These are phyloP conservation scores for Tolypocladium paradoxum DNA, from an alignment of 2,329 filamentous ascomycete species.

Conservation along the genomic window DNA sequence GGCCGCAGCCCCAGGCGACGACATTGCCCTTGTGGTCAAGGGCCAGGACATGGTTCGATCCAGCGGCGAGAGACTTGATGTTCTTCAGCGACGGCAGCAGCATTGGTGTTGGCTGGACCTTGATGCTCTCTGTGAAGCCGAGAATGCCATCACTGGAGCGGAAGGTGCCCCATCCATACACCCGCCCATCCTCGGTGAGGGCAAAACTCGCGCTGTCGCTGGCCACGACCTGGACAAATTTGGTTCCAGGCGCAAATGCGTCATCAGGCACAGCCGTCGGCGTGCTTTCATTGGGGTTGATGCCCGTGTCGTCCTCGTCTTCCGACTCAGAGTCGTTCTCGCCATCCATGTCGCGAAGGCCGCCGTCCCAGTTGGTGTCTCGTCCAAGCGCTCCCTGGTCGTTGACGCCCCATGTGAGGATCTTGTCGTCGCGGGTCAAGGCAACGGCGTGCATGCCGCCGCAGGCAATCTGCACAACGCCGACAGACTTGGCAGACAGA, in stretches of 20 bases:
- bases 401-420: slow-evolving; percentile 81
- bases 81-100: slow-evolving; percentile 55
- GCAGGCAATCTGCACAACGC: slow-evolving; percentile 65
- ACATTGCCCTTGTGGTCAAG: slow-evolving; percentile 55
- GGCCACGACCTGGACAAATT: slow-evolving; percentile 54
- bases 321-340: slow-evolving; percentile 42
- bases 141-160: slow-evolving; percentile 53
- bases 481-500: slow-evolving; percentile 45
- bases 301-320: slow-evolving; percentile 50
- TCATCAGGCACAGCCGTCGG: slow-evolving; percentile 50
- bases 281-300: slow-evolving; percentile 64
- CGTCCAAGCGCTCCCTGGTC: slow-evolving; percentile 73
- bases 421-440: slow-evolving; percentile 68
- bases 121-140: slow-evolving; percentile 46
- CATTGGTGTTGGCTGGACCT: slow-evolving; percentile 37
- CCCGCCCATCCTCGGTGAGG: slow-evolving; percentile 61
- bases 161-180: slow-evolving; percentile 82
- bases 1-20: slow-evolving; percentile 61
- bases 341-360: slow-evolving; percentile 45
- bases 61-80: slow-evolving; percentile 52
- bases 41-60: slow-evolving; percentile 62
- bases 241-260: slow-evolving; percentile 48
- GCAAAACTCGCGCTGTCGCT: slow-evolving; percentile 68
- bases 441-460: slow-evolving; percentile 77
- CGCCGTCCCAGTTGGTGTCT: slow-evolving; percentile 59